Conservation (phyloP, 805 yeast genomes). For the Candida andamanensis region DNA sequence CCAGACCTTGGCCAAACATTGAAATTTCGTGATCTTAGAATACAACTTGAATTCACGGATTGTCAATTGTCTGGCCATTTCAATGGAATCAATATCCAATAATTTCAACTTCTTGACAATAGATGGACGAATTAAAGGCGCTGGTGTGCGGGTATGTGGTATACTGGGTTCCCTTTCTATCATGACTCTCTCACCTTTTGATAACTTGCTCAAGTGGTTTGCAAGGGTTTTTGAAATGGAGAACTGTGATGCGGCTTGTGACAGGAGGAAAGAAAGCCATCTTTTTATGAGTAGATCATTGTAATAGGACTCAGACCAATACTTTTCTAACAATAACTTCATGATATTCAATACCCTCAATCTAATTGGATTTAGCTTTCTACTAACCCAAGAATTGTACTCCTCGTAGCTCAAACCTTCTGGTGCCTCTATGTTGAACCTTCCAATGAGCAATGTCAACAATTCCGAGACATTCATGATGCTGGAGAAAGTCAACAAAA, state of each 20-base stretch:
- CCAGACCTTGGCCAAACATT: slow-evolving; percentile 76
- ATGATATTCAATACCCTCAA: slow-evolving; percentile 60
- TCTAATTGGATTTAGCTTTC: slow-evolving; percentile 64
- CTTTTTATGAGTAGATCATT: slow-evolving; percentile 36
- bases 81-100: slow-evolving; percentile 65
- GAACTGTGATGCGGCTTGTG: slow-evolving; percentile 16
- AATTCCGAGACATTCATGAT: slow-evolving; percentile 66
- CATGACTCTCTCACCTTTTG: slow-evolving; percentile 26
- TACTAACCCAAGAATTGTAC: slow-evolving; percentile 68
- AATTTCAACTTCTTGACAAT: slow-evolving; percentile 42
- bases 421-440: slow-evolving; percentile 75
- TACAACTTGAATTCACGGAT: slow-evolving; percentile 69
- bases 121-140: slow-evolving; percentile 33
- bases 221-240: slow-evolving; percentile 23
- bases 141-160: slow-evolving; percentile 31
- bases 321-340: slow-evolving; percentile 59
- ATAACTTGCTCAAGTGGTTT: slow-evolving; percentile 18
- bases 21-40: slow-evolving; percentile 61
- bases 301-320: slow-evolving; percentile 63
- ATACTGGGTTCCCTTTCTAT: slow-evolving; percentile 24
- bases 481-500: slow-evolving; percentile 71
- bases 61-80: slow-evolving; percentile 81
- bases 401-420: slow-evolving; percentile 84
- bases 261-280: slow-evolving; percentile 29
- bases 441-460: slow-evolving; percentile 50